Evolutionary conservation across 2,329 filamentous ascomycete genomes (phyloP).

Genomic region (Spiromastix sp.): DNA sequence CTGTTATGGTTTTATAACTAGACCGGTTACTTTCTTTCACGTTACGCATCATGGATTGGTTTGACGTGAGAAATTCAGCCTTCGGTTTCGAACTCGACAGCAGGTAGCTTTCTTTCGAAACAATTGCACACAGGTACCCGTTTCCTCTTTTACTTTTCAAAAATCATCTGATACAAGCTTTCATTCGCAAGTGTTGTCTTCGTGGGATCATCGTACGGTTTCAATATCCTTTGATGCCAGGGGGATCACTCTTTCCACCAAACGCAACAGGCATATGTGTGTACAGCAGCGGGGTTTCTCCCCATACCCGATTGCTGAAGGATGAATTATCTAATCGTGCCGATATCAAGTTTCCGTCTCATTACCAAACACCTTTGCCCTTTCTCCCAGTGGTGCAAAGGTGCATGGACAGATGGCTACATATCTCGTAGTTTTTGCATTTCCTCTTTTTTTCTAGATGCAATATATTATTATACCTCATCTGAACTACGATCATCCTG

Average conservation of each 20-base stretch:
- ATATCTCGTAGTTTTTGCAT: conserved; percentile 13
- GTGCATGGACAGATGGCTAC: conserved; percentile 41
- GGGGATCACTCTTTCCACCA: neutral
- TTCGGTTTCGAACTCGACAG: conserved; percentile 5
- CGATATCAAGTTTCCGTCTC: conserved; percentile 43
- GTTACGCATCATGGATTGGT: neutral
- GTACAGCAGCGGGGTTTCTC: conserved; percentile 54
- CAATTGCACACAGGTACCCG: neutral
- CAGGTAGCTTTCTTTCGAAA: conserved; percentile 10
- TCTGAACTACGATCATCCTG: no score
- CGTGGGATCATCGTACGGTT: no score
- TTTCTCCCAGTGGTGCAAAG: conserved; percentile 26
- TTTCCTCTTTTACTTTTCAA: conserved; percentile 1
- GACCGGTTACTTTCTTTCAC: neutral
- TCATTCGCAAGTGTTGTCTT: neutral
- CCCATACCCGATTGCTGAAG: conserved; percentile 57
- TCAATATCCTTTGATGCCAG: no score
- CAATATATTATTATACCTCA: no score
- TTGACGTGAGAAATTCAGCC: neutral
- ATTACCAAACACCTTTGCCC: conserved; percentile 40
- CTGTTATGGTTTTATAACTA: neutral
- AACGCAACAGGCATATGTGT: conserved; percentile 52
- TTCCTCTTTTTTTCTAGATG: conserved; percentile 1
- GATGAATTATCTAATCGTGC: conserved; percentile 51
- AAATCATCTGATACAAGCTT: neutral